phyloP scores from a whole-genome alignment of 768 basidiomycete genomes.

The Auriscalpium vulgare region DNA sequence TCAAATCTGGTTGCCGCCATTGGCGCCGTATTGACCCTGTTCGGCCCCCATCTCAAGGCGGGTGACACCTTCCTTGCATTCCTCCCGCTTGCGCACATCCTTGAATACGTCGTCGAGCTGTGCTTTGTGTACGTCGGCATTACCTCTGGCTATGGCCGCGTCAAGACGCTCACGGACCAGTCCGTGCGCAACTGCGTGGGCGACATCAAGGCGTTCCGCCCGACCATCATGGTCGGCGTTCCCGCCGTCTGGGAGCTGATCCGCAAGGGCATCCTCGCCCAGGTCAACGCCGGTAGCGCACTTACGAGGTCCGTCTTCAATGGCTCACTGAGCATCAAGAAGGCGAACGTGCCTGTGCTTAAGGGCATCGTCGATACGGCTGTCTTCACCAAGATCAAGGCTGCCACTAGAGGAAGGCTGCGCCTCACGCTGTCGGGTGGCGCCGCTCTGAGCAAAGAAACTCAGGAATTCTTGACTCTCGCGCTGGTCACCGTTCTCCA shows the following conservation, averaged over 20 bases:
- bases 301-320: slow-evolving; percentile 76
- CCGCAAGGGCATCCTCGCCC: slow-evolving; percentile 84
- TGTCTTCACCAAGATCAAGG: slow-evolving; percentile 68
- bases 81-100: slow-evolving; percentile 89
- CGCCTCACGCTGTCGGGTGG: slow-evolving; percentile 79
- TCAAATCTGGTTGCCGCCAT: slow-evolving; percentile 79
- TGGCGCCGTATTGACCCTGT: slow-evolving; percentile 68
- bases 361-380: slow-evolving; percentile 62
- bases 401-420: slow-evolving; percentile 83
- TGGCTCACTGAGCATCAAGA: slow-evolving; percentile 71
- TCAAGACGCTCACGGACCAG: slow-evolving; percentile 93
- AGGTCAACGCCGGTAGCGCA: slow-evolving; percentile 61
- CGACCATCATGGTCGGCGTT: slow-evolving; percentile 90
- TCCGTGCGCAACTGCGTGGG: slow-evolving; percentile 87
- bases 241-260: slow-evolving; percentile 97
- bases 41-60: slow-evolving; percentile 54
- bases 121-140: slow-evolving; percentile 68
- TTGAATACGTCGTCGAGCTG: slow-evolving; percentile 92
- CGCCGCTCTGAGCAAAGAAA: slow-evolving; percentile 76
- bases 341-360: slow-evolving; percentile 56
- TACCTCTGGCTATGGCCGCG: slow-evolving; percentile 81
- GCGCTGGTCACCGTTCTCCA: slow-evolving; percentile 81
- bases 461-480: slow-evolving; percentile 83
- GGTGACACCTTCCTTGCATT: slow-evolving; percentile 80
- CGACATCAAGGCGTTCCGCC: slow-evolving; percentile 76